These are phyloP conservation scores for Kazachstania taianensis DNA, from an alignment of 805 yeast species.

Conservation along the genomic window DNA sequence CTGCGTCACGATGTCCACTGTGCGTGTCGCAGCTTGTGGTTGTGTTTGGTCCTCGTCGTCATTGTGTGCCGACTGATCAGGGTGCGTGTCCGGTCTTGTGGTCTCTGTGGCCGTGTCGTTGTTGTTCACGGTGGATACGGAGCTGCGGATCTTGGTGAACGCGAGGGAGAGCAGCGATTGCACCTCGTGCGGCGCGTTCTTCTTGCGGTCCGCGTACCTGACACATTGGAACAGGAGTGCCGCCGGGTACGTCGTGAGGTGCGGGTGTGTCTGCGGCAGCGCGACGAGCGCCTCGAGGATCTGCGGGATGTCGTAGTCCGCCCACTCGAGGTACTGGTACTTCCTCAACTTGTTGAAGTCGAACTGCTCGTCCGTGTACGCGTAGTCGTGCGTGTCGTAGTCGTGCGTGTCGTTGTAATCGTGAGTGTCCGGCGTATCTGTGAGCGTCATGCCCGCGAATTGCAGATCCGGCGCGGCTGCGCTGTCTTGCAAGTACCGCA, in stretches of 20 bases:
- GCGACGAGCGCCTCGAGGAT: slow-evolving; percentile 52
- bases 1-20: slow-evolving; percentile 55
- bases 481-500: slow-evolving; percentile 13
- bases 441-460: slow-evolving; percentile 29
- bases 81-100: neutral
- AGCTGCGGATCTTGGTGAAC: slow-evolving; percentile 49
- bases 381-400: neutral
- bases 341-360: slow-evolving; percentile 46
- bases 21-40: neutral
- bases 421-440: slow-evolving; percentile 2
- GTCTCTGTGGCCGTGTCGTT: slow-evolving; percentile 3
- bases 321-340: slow-evolving; percentile 52
- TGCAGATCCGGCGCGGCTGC: slow-evolving; percentile 27
- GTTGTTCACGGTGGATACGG: slow-evolving; percentile 30
- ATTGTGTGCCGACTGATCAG: neutral
- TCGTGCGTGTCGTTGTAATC: slow-evolving; percentile 1
- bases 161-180: slow-evolving; percentile 51
- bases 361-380: no score
- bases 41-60: slow-evolving; percentile 26
- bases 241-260: slow-evolving; percentile 47
- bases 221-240: slow-evolving; percentile 58
- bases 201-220: slow-evolving; percentile 52
- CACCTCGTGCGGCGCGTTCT: slow-evolving; percentile 44
- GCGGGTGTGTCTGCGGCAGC: slow-evolving; percentile 46
- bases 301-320: slow-evolving; percentile 63